A percentile compares a stretch with the other conserved stretches of the same genome.
Conservation (phyloP, 2,329 filamentous ascomycete genomes). For the Sclerotiophoma versabilis region DNA sequence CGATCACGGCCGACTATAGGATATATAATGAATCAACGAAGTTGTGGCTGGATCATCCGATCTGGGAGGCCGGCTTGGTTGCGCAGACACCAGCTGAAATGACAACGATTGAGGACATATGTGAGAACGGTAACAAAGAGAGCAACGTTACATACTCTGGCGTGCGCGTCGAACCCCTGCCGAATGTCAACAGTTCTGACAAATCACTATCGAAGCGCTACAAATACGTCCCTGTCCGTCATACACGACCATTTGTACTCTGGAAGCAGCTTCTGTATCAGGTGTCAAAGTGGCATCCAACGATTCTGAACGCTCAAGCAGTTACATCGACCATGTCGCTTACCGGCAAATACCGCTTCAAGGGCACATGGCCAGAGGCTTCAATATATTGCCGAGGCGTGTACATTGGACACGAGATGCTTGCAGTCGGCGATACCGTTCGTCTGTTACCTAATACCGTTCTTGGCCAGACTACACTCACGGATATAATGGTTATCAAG, state of each 20-base stretch:
- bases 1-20: conserved; percentile 26
- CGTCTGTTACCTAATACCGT: conserved; percentile 51
- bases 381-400: conserved; percentile 61
- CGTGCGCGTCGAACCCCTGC: conserved; percentile 64
- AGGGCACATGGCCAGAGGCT: conserved; percentile 62
- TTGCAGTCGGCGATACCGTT: conserved; percentile 62
- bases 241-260: conserved; percentile 62
- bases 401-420: conserved; percentile 64
- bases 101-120: conserved; percentile 56
- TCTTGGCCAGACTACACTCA: conserved; percentile 39
- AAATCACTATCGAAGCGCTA: conserved; percentile 63
- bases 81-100: conserved; percentile 58
- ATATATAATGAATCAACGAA: conserved; percentile 30
- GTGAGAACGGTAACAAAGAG: conserved; percentile 49
- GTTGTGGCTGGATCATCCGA: conserved; percentile 50
- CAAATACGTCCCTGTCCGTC: conserved; percentile 61
- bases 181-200: conserved; percentile 57
- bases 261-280: conserved; percentile 60
- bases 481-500: conserved; percentile 62
- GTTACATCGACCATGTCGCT: conserved; percentile 62
- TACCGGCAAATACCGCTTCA: conserved; percentile 60
- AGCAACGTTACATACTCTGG: conserved; percentile 59
- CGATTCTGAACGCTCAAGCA: conserved; percentile 62
- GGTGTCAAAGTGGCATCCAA: conserved; percentile 58
- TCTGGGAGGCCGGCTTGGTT: conserved; percentile 66